Evolutionary conservation across 1,284 basidiomycete species (phyloP), one percentile per base, ranked within the genome.

Genomic region (Heterobasidion annosum): DNA sequence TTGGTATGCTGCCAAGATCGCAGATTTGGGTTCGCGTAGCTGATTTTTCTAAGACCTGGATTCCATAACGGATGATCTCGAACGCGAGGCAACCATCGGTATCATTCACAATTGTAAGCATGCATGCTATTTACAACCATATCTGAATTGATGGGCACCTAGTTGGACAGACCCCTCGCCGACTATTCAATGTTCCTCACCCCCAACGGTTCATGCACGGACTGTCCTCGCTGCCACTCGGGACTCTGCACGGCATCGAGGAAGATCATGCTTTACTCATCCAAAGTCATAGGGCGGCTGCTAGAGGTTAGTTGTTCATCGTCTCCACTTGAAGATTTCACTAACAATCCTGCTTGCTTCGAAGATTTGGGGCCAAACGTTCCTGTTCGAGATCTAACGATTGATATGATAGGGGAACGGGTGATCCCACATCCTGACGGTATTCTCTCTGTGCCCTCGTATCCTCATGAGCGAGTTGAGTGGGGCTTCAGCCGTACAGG

Each of bases 71-170:
- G 89, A 96, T 63, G 84, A 92, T 48, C 73, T 91, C 19, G 92
- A 98, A 70, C 82, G 91, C 43, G 91, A 94, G 62, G 93, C 94
- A 0, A 92, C 91, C 1, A 90, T 95, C 8, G 92, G 93, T 3
- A 96, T 95, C 59, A 97, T 98, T 48, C 94, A 98, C 69, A 97
- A 96, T 61, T 96, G 92, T 91, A 61, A 53, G 78, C 61, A 1
- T 16, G 1, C 2, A n/a, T 13, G n/a, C 7, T 4, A 34, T 34
- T 25, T 3, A 10, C n/a, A n/a, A 19, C 0, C n/a, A 18, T 19
- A 15, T 9, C 12, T 8, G 32, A 33, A 34, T 25, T 54, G 47
- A 56, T 58, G 7, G 56, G 58, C 63, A 33, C 58, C 5, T 60
- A 91, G 90, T 95, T 64, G 93, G 93, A 15, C 92, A 95, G 70